Conservation (phyloP, 352 stramenopile species). For the Globisporangium middletonii region DNA sequence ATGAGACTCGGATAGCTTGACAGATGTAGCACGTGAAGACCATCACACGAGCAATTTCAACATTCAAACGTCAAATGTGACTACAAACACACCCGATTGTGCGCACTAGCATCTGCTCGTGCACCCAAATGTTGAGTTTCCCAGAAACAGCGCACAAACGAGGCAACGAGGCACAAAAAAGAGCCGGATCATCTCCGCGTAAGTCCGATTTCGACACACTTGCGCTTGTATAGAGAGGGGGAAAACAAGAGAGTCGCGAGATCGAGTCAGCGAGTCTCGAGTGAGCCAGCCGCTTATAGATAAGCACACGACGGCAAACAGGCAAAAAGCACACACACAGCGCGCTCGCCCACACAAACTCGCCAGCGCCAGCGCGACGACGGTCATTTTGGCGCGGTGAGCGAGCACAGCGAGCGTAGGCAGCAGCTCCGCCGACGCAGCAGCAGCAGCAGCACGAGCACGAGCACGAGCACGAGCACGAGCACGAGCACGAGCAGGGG, state of each 20-base stretch:
- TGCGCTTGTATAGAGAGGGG: neutral
- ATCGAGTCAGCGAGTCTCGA: constrained; percentile 1
- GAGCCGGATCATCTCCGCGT: neutral
- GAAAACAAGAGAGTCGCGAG: neutral
- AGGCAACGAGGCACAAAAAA: neutral
- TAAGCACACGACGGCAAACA: neutral
- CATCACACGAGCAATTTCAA: too few species aligned
- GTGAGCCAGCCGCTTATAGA: neutral
- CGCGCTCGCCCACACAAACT: neutral
- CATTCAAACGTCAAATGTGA: neutral
- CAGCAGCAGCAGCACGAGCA: neutral
- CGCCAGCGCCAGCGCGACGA: neutral
- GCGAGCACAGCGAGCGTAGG: neutral
- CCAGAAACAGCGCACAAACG: constrained; percentile 1
- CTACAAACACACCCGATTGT: neutral
- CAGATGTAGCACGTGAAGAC: too few species aligned
- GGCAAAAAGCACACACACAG: neutral
- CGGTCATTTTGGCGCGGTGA: constrained; percentile 1
- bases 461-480: neutral
- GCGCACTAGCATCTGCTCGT: too few species aligned
- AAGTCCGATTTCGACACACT: neutral
- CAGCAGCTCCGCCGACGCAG: neutral
- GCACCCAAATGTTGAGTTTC: neutral
- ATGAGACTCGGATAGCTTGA: too few species aligned
- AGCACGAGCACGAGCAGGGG: too few species aligned